phyloP scores from a whole-genome alignment of 2,329 filamentous ascomycete species.

The Xylaria sp. region DNA sequence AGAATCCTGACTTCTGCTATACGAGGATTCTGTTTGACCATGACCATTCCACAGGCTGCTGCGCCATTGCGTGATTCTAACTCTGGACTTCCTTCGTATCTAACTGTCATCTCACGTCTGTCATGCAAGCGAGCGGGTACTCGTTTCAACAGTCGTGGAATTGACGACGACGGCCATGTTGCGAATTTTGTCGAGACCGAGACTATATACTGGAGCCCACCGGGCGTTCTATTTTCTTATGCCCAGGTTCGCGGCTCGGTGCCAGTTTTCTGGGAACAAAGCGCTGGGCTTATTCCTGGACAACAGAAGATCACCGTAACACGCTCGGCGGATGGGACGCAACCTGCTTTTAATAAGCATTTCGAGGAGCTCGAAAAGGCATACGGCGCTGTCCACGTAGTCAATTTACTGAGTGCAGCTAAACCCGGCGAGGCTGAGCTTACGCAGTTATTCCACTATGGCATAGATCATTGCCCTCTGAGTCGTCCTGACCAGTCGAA shows the following conservation, averaged over 20 bases:
- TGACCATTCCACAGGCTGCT: conserved; percentile 81
- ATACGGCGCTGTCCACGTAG: conserved; percentile 91
- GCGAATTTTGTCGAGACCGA: conserved; percentile 99
- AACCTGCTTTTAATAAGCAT: conserved; percentile 95
- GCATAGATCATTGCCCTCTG: conserved; percentile 79
- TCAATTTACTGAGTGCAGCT: conserved; percentile 91
- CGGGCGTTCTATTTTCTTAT: conserved; percentile 87
- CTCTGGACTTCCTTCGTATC: conserved; percentile 80
- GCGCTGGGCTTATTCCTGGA: conserved; percentile 84
- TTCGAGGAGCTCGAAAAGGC: conserved; percentile 86
- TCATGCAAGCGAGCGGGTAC: conserved; percentile 93
- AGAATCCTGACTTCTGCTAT: conserved; percentile 93
- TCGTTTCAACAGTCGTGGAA: conserved; percentile 94
- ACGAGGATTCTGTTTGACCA: conserved; percentile 87
- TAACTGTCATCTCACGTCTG: conserved; percentile 91
- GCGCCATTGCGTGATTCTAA: conserved; percentile 74
- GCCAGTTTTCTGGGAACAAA: conserved; percentile 97
- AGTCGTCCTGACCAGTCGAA: conserved; percentile 67
- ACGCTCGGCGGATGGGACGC: conserved; percentile 87
- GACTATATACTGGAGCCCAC: conserved; percentile 87
- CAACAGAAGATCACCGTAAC: conserved; percentile 96
- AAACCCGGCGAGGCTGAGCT: conserved; percentile 89
- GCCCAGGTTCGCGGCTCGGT: conserved; percentile 93
- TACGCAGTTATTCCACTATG: conserved; percentile 80
- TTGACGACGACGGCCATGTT: conserved; percentile 97